Percentiles rank a stretch among this genome's conserved stretches.
phyloP scores from a whole-genome alignment of 148 eudicot genomes.

The Salicornia ramosissima region DNA sequence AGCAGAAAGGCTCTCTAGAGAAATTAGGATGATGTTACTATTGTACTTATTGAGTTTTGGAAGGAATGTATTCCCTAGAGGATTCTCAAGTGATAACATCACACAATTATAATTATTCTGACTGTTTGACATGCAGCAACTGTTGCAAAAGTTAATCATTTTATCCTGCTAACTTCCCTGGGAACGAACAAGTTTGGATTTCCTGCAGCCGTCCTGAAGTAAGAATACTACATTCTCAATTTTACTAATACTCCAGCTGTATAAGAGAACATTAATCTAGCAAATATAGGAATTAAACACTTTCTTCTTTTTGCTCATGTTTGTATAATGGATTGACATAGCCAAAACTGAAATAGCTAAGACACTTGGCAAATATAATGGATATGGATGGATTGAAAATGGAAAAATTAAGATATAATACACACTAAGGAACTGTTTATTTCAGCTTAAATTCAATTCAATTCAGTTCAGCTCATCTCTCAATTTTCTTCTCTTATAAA shows the following conservation, averaged over 20 bases:
- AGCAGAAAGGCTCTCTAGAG: neutral
- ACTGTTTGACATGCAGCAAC: slow-evolving; percentile 51
- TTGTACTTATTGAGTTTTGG: neutral
- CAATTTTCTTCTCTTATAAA: no score
- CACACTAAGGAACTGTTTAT: no score
- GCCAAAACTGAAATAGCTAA: no score
- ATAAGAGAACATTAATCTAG: neutral
- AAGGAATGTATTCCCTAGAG: neutral
- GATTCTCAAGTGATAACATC: neutral
- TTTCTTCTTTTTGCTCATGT: slow-evolving; percentile 22
- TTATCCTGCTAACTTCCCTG: slow-evolving; percentile 72
- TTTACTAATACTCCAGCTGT: neutral
- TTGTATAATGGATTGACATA: no score
- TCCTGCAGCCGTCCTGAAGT: slow-evolving; percentile 91
- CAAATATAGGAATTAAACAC: neutral
- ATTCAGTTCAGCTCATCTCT: no score
- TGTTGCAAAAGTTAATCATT: slow-evolving; percentile 63
- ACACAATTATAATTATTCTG: neutral
- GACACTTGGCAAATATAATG: no score
- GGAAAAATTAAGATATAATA: no score
- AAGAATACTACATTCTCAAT: slow-evolving; percentile 28
- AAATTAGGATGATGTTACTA: neutral
- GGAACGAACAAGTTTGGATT: slow-evolving; percentile 92
- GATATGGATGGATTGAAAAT: no score
- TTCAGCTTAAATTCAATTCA: no score